Percentiles rank a stretch among this genome's conserved stretches.
Conservation (phyloP, 73 alveolate genomes). For the Tetrahymena elliotti region DNA sequence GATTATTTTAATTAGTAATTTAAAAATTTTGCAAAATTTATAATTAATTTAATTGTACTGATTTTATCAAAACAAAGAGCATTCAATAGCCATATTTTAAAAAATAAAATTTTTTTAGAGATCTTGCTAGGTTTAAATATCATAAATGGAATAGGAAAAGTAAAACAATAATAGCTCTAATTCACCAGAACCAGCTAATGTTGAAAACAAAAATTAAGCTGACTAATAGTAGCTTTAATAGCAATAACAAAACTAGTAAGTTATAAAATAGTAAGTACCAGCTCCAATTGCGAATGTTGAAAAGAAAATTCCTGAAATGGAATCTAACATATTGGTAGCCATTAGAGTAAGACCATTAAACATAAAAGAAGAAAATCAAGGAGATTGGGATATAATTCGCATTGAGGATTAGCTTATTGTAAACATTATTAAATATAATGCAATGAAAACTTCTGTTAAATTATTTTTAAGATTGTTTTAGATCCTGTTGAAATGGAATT, state of each 20-base stretch:
- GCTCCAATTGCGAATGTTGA: background rate
- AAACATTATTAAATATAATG: background rate
- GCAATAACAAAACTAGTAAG: background rate
- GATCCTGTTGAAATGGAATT: constrained; percentile 65
- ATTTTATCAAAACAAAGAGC: no score
- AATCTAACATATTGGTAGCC: constrained; percentile 87
- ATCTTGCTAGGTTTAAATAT: background rate
- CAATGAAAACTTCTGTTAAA: background rate
- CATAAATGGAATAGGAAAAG: background rate
- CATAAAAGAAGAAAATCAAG: constrained; percentile 56
- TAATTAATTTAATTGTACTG: background rate
- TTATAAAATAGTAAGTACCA: background rate
- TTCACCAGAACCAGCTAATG: background rate
- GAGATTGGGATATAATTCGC: constrained; percentile 35
- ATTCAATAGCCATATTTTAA: background rate
- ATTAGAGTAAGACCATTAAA: constrained; percentile 86
- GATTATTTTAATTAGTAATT: background rate
- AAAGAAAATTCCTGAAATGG: constrained; percentile 17
- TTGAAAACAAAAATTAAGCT: background rate
- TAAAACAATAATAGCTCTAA: background rate
- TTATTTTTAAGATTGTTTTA: constrained; percentile 38
- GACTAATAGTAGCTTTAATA: background rate
- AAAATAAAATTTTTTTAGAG: background rate
- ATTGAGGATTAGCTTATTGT: constrained; percentile 65
- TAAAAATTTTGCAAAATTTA: background rate